phyloP scores from a whole-genome alignment of 1,284 basidiomycete genomes.

The Xanthoconium separans region DNA sequence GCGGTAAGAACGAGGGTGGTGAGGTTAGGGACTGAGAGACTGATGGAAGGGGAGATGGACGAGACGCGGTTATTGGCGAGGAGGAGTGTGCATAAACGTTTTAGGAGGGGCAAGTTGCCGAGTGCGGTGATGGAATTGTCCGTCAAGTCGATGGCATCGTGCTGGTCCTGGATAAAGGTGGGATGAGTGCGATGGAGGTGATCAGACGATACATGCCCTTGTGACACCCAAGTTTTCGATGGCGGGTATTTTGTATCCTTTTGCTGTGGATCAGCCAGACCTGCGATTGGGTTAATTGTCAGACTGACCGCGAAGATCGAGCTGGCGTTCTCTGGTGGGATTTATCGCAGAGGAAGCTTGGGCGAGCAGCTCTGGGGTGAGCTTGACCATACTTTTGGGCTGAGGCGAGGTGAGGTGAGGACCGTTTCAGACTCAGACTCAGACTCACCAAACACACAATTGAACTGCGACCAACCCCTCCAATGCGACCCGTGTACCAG shows the following conservation, averaged over 20 bases:
- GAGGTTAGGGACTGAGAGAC: constrained; percentile 83
- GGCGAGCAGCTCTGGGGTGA: constrained; percentile 87
- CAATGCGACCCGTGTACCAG: constrained; percentile 69
- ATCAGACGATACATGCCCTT: constrained; percentile 53
- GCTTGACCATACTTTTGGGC: constrained; percentile 73
- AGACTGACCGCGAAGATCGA: constrained; percentile 86
- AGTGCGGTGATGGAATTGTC: constrained; percentile 93
- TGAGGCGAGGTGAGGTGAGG: constrained; percentile 20
- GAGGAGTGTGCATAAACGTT: constrained; percentile 76
- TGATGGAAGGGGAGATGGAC: constrained; percentile 76
- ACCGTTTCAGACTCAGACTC: constrained; percentile 50
- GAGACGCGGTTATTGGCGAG: constrained; percentile 89
- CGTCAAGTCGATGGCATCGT: constrained; percentile 93
- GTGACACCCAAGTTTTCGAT: constrained; percentile 99
- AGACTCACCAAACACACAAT: constrained; percentile 26
- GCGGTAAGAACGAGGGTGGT: constrained; percentile 78
- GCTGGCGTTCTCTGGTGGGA: constrained; percentile 90
- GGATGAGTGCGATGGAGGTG: constrained; percentile 14
- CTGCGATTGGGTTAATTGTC: constrained; percentile 22
- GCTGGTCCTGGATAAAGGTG: constrained; percentile 65
- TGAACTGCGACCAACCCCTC: constrained; percentile 13
- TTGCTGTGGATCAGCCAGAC: constrained; percentile 14
- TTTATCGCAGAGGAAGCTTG: constrained; percentile 81
- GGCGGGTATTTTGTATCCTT: constrained; percentile 94
- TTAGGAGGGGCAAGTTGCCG: constrained; percentile 82